A percentile compares a stretch with the other conserved stretches of the same genome.
phyloP scores from a whole-genome alignment of 768 basidiomycete species.

The Daedaleopsis nitida region DNA sequence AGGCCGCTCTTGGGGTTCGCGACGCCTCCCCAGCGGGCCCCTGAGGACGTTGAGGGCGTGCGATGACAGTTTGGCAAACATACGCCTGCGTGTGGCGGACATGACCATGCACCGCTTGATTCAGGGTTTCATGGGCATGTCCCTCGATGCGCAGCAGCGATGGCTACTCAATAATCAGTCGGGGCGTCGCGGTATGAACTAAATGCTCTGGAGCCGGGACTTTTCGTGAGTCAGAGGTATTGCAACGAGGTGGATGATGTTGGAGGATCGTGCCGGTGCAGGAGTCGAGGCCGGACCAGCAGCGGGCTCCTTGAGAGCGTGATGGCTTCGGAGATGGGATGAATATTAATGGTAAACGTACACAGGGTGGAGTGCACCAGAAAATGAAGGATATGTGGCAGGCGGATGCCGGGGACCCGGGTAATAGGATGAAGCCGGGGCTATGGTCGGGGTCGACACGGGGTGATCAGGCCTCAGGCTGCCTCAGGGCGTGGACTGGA shows the following conservation, averaged over 20 bases:
- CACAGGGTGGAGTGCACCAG: not conserved
- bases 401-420: not conserved
- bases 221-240: not conserved
- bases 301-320: slow-evolving; percentile 13
- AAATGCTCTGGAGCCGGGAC: not conserved
- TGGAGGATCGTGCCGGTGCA: not conserved
- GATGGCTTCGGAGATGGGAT: slow-evolving; percentile 2
- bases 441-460: too few species aligned
- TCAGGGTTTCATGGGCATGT: not conserved
- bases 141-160: not conserved
- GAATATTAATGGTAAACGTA: not conserved
- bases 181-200: not conserved
- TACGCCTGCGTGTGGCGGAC: not conserved
- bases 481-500: too few species aligned
- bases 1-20: not conserved
- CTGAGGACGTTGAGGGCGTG: not conserved
- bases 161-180: not conserved
- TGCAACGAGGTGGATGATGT: not conserved
- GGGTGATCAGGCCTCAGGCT: too few species aligned
- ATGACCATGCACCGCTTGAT: not conserved
- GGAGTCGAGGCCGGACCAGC: slow-evolving; percentile 1
- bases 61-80: not conserved
- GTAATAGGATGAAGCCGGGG: too few species aligned
- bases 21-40: too few species aligned
- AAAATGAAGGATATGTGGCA: slow-evolving; percentile 12